phyloP scores from a whole-genome alignment of 2,329 filamentous ascomycete species.

The Mycosphaerelloides madeirae region DNA sequence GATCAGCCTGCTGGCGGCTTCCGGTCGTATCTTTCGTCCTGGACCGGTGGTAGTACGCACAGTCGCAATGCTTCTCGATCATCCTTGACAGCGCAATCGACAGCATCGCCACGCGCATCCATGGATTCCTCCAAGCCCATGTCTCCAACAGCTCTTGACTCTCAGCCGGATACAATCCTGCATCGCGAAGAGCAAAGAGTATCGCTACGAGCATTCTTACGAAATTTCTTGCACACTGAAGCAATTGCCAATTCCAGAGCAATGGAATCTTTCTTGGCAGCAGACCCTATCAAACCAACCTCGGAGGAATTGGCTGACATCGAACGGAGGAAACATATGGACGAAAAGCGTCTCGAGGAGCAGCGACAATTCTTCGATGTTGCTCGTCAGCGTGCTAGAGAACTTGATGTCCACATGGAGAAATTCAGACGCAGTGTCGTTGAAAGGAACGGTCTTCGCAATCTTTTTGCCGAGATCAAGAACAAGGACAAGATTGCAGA shows the following conservation, averaged over 20 bases:
- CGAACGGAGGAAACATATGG: slow-evolving; percentile 69
- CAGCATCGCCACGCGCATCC: slow-evolving; percentile 30
- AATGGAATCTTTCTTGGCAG: slow-evolving; percentile 76
- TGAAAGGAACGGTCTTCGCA: slow-evolving; percentile 79
- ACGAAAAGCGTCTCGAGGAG: slow-evolving; percentile 84
- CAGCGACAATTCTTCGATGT: slow-evolving; percentile 95
- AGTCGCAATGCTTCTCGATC: slow-evolving; percentile 39
- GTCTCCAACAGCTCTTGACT: slow-evolving; percentile 13
- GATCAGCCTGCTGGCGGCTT: slow-evolving; percentile 34
- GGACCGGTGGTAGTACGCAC: slow-evolving; percentile 33
- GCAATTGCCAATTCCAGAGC: slow-evolving; percentile 78
- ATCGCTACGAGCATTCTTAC: slow-evolving; percentile 84
- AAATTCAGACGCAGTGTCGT: slow-evolving; percentile 64
- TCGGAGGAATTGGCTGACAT: slow-evolving; percentile 85
- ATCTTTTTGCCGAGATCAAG: slow-evolving; percentile 87
- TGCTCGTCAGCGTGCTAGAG: slow-evolving; percentile 79
- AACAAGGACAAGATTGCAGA: slow-evolving; percentile 83
- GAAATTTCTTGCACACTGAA: slow-evolving; percentile 76
- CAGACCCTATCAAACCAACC: slow-evolving; percentile 65
- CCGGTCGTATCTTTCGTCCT: slow-evolving; percentile 40
- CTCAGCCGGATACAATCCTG: slow-evolving; percentile 44
- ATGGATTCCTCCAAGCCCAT: slow-evolving; percentile 23
- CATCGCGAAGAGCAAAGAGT: slow-evolving; percentile 88
- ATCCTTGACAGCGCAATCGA: slow-evolving; percentile 26
- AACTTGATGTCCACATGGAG: slow-evolving; percentile 98